Conservation (phyloP, 345 rosid genomes). For the Gossypium sturtianum region DNA sequence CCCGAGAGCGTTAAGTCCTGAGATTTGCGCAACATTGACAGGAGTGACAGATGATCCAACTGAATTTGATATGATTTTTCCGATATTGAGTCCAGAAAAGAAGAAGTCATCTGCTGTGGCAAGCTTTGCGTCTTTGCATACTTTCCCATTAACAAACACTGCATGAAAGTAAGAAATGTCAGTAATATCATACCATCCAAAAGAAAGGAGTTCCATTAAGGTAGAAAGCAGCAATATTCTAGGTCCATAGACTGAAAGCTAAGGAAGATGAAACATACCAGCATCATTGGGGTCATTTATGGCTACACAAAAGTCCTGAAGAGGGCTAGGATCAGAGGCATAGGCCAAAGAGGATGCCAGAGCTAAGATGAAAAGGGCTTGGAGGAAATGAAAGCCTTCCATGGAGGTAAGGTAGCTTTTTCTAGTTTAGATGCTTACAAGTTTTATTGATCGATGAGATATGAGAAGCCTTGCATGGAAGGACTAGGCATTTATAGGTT, state of each 20-base stretch:
- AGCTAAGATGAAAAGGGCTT: background rate
- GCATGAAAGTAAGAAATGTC: background rate
- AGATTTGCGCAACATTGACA: background rate
- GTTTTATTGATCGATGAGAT: background rate
- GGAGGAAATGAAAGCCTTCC: background rate
- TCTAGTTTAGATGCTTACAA: background rate
- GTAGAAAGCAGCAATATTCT: background rate
- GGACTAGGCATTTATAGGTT: background rate
- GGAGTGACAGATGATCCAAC: constrained; percentile 15
- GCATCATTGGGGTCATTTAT: constrained; percentile 10
- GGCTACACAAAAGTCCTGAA: background rate
- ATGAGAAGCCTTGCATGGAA: background rate
- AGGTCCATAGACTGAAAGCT: background rate
- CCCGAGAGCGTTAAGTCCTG: constrained; percentile 24
- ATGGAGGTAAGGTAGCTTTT: background rate
- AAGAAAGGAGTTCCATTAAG: background rate
- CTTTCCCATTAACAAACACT: constrained; percentile 28
- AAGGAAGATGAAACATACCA: constrained; percentile 3
- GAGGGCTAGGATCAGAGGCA: background rate
- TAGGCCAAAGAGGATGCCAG: background rate
- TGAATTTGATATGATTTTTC: constrained; percentile 12
- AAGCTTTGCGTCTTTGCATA: constrained; percentile 26
- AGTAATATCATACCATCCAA: background rate
- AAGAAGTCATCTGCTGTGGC: constrained; percentile 17
- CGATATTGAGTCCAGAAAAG: constrained; percentile 16